Evolutionary conservation across 139 green algal genomes (phyloP).

Genomic region (Pleodorina starrii): DNA sequence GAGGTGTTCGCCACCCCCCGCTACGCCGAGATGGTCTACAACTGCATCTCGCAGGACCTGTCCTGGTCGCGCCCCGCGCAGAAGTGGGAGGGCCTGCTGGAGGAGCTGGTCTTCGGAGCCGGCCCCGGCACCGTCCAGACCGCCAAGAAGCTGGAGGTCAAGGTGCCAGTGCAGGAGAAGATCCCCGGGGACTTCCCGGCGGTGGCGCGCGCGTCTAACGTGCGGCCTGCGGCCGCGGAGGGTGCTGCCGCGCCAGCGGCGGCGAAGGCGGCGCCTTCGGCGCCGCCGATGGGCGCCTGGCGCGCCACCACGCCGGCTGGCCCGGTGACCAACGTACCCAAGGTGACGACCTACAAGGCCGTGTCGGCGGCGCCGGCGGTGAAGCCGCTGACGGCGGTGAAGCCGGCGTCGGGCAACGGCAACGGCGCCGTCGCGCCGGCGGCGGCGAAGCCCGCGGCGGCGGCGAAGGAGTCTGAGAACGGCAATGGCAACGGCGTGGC

Average conservation of each 20-base stretch:
- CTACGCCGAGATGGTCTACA: constrained; percentile 90
- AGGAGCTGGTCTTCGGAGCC: constrained; percentile 67
- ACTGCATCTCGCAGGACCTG: constrained; percentile 94
- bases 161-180: constrained; percentile 58
- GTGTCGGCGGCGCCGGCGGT: neutral
- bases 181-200: constrained; percentile 53
- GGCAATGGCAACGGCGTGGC: neutral
- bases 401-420: neutral
- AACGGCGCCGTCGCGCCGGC: neutral
- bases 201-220: constrained; percentile 18
- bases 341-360: constrained; percentile 9
- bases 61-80: constrained; percentile 92
- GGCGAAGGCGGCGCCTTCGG: neutral
- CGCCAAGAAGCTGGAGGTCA: constrained; percentile 52
- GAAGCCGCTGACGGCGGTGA: neutral
- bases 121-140: constrained; percentile 8
- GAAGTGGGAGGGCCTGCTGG: constrained; percentile 95
- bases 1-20: constrained; percentile 81
- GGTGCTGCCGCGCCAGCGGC: too few relatives aligned
- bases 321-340: neutral
- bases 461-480: neutral
- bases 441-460: neutral
- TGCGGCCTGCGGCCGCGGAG: neutral
- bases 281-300: constrained; percentile 30
- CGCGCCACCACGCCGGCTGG: neutral